phyloP scores from a whole-genome alignment of 2,329 filamentous ascomycete genomes.

The Corinectria fuckeliana region DNA sequence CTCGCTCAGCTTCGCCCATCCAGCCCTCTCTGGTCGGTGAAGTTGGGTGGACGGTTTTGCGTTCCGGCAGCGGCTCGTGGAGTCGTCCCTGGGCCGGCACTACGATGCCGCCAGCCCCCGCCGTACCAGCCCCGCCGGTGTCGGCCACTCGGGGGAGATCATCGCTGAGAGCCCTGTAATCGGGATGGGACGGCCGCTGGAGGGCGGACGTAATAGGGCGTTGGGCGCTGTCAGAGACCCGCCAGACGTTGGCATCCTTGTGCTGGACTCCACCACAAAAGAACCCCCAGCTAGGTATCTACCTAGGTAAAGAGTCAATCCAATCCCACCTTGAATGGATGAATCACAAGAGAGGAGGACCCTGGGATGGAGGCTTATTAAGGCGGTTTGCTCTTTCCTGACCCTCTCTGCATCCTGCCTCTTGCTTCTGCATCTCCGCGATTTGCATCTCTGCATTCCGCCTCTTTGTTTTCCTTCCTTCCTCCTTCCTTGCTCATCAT shows the following conservation, averaged over 20 bases:
- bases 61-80: background rate
- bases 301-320: background rate
- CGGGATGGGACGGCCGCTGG: background rate
- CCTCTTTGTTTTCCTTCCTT: background rate
- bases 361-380: slow-evolving; percentile 7
- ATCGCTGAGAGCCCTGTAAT: slow-evolving; percentile 1
- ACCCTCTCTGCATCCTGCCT: background rate
- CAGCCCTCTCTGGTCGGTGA: background rate
- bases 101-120: slow-evolving; percentile 15
- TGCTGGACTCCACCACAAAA: background rate
- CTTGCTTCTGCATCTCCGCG: background rate
- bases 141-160: slow-evolving; percentile 1
- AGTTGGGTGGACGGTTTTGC: background rate
- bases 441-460: background rate
- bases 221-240: background rate
- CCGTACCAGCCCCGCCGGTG: slow-evolving; percentile 3
- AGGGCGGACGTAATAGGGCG: background rate
- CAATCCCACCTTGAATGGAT: background rate
- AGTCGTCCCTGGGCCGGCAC: slow-evolving; percentile 7
- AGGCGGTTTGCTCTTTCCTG: slow-evolving; percentile 8
- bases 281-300: background rate
- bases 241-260: background rate
- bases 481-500: background rate
- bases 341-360: slow-evolving; percentile 2
- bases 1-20: too few species aligned